These are phyloP conservation scores for Dendrothele bispora DNA, from an alignment of 768 basidiomycete genomes.

Conservation along the genomic window DNA sequence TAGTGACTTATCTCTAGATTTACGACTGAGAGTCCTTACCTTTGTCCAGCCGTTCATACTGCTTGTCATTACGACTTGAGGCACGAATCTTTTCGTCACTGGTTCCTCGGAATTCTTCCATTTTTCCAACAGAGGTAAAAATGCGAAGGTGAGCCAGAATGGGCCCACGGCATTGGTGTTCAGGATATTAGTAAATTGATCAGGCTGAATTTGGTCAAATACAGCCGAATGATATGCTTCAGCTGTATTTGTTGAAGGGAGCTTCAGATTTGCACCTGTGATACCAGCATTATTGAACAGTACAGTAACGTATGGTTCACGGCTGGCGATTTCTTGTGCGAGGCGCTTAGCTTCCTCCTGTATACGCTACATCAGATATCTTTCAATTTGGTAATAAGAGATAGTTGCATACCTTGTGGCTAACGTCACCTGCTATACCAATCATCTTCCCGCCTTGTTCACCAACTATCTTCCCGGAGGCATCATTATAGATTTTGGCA, in stretches of 20 bases:
- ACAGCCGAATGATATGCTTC: constrained; percentile 36
- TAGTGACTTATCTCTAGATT: not conserved
- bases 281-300: constrained; percentile 53
- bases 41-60: constrained; percentile 57
- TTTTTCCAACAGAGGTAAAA: constrained; percentile 50
- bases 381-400: not conserved
- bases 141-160: constrained; percentile 59
- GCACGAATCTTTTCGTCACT: constrained; percentile 36
- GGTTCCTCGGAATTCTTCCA: constrained; percentile 35
- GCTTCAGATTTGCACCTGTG: constrained; percentile 24
- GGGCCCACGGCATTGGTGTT: constrained; percentile 44
- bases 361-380: not conserved
- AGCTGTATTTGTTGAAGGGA: constrained; percentile 28
- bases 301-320: constrained; percentile 40
- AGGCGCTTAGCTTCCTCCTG: constrained; percentile 44
- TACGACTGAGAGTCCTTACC: constrained; percentile 16
- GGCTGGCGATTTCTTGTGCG: constrained; percentile 35
- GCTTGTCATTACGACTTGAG: constrained; percentile 49
- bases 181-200: constrained; percentile 34
- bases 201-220: constrained; percentile 37
- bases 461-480: constrained; percentile 21
- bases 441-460: constrained; percentile 33
- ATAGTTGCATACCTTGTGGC: constrained; percentile 31
- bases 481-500: constrained; percentile 35
- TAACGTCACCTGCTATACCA: constrained; percentile 41